A percentile compares a stretch with the other conserved stretches of the same genome.
phyloP scores from a whole-genome alignment of 208 protist genomes.

The Lotmaria passim region DNA sequence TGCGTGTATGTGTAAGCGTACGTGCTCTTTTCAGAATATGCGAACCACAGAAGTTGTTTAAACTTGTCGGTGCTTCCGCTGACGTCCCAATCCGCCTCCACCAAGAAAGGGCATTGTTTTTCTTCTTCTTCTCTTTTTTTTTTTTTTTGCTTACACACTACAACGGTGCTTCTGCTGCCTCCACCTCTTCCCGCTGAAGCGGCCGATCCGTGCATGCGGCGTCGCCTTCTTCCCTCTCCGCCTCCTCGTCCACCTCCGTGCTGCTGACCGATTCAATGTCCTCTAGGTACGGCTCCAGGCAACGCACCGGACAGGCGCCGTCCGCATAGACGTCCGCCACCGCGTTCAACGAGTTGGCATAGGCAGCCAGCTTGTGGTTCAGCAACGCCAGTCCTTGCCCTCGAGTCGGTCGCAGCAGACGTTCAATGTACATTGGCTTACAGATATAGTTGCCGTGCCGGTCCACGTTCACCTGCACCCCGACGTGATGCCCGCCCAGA shows the following conservation, averaged over 20 bases:
- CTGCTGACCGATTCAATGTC: conserved; percentile 30
- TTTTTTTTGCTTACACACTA: neutral
- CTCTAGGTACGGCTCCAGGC: conserved; percentile 37
- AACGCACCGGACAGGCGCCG: conserved; percentile 44
- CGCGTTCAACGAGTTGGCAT: conserved; percentile 72
- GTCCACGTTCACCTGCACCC: conserved; percentile 81
- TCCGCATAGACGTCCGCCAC: conserved; percentile 45
- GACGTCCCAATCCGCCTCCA: too few species aligned
- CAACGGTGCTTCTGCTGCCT: neutral
- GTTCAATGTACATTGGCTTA: conserved; percentile 85
- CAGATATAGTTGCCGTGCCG: conserved; percentile 80
- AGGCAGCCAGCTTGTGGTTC: conserved; percentile 65
- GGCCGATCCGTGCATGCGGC: neutral
- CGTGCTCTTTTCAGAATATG: too few species aligned
- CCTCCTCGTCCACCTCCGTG: conserved; percentile 7
- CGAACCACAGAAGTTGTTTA: neutral
- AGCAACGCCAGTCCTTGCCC: conserved; percentile 47
- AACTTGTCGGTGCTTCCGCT: too few species aligned
- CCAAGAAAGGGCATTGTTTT: too few species aligned
- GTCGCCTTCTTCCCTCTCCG: neutral
- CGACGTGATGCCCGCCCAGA: conserved; percentile 71
- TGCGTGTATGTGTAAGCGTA: too few species aligned
- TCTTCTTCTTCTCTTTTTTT: too few species aligned
- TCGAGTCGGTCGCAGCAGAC: conserved; percentile 58
- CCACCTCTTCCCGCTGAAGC: conserved; percentile 8